phyloP scores from a whole-genome alignment of 345 rosid species.

The Euphorbia pulcherrima region DNA sequence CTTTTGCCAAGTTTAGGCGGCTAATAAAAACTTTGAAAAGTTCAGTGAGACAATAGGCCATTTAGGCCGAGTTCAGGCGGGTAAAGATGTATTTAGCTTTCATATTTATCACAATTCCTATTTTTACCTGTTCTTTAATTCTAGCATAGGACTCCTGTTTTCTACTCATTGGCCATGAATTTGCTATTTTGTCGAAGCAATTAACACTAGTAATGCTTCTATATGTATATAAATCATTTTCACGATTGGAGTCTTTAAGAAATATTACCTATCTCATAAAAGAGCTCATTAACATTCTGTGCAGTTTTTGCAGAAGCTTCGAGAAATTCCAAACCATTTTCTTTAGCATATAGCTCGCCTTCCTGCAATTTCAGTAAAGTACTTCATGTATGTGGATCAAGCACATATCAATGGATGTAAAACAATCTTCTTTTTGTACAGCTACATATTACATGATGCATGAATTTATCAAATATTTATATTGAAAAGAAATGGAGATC shows the following conservation, averaged over 20 bases:
- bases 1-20: too few relatives aligned
- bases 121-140: neutral
- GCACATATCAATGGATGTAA: neutral
- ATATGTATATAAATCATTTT: neutral
- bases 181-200: neutral
- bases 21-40: too few relatives aligned
- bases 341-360: conserved; percentile 57
- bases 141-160: neutral
- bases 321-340: conserved; percentile 57
- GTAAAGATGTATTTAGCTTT: neutral
- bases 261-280: conserved; percentile 61
- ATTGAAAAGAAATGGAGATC: neutral
- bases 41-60: too few relatives aligned
- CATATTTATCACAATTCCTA: neutral
- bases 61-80: too few relatives aligned
- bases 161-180: neutral
- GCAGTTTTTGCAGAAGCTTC: conserved; percentile 73
- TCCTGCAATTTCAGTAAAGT: conserved; percentile 40
- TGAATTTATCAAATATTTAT: neutral
- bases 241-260: neutral
- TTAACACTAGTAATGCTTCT: neutral
- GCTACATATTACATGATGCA: neutral
- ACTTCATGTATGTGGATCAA: neutral
- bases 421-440: neutral
- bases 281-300: conserved; percentile 69